Percentiles rank a stretch among this genome's conserved stretches.
Evolutionary conservation across 805 yeast species (phyloP).

Genomic region (Candida lessepsii): DNA sequence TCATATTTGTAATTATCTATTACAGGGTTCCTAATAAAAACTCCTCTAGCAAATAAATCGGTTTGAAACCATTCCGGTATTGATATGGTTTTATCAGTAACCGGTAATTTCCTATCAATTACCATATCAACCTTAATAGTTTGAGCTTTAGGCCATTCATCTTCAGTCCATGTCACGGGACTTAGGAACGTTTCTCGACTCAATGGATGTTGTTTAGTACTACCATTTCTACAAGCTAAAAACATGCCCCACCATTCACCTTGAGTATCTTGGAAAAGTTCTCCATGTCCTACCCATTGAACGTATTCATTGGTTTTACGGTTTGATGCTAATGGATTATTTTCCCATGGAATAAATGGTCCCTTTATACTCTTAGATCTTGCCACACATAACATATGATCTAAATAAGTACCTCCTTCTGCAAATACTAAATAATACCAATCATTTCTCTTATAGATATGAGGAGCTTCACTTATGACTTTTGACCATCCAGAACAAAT

Average conservation of each 20-base stretch:
- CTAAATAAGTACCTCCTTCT: constrained; percentile 9
- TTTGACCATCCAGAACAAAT: constrained; percentile 11
- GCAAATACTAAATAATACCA: constrained; percentile 10
- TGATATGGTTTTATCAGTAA: not conserved
- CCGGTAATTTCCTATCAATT: constrained; percentile 1
- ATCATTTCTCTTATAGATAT: constrained; percentile 7
- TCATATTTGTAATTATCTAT: constrained; percentile 1
- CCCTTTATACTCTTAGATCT: constrained; percentile 8
- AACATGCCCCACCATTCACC: constrained; percentile 10
- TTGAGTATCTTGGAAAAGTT: constrained; percentile 7
- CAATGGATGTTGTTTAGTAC: constrained; percentile 3
- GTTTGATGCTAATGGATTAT: constrained; percentile 7
- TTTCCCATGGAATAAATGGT: constrained; percentile 7
- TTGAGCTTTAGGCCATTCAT: constrained; percentile 10
- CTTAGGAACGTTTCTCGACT: constrained; percentile 9
- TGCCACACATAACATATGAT: constrained; percentile 10
- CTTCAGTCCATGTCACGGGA: constrained; percentile 7
- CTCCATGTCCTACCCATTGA: constrained; percentile 12
- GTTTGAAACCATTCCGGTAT: constrained; percentile 4
- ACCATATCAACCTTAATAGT: constrained; percentile 8
- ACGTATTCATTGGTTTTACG: constrained; percentile 9
- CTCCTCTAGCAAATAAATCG: constrained; percentile 4
- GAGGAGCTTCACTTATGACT: constrained; percentile 11
- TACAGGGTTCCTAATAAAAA: constrained; percentile 7
- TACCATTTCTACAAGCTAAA: constrained; percentile 8